Evolutionary conservation across 768 basidiomycete species (phyloP).

Genomic region (Strobilomyces confusus): DNA sequence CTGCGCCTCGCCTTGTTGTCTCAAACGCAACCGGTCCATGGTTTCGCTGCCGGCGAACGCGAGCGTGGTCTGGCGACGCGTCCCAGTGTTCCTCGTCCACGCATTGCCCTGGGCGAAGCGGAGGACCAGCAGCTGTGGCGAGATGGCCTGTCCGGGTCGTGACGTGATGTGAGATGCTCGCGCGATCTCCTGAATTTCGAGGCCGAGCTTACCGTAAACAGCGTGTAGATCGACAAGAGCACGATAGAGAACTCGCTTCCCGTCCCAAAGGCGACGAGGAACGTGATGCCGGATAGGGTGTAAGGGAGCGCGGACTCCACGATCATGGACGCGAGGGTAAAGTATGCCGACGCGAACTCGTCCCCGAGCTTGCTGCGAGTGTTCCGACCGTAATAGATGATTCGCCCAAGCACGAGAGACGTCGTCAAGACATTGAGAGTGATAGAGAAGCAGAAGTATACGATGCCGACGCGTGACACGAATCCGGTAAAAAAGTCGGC

Average conservation of each 20-base stretch:
- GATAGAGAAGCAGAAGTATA: not conserved
- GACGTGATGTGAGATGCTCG: not conserved
- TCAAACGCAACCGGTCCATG: not conserved
- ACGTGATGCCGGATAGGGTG: not conserved
- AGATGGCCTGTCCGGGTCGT: too few species aligned
- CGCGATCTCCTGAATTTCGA: not conserved
- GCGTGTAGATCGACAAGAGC: not conserved
- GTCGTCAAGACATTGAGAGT: not conserved
- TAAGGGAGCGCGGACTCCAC: not conserved
- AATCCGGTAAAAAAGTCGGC: not conserved
- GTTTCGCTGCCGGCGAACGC: not conserved
- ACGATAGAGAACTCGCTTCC: not conserved
- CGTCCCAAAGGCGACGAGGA: not conserved
- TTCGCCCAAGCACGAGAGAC: not conserved
- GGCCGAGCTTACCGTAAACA: not conserved
- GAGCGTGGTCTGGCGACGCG: not conserved
- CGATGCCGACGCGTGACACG: not conserved
- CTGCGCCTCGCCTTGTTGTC: not conserved
- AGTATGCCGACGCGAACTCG: not conserved
- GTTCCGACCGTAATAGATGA: not conserved
- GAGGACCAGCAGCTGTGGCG: too few species aligned
- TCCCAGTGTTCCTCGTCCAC: not conserved
- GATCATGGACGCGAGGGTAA: not conserved
- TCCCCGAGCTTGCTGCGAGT: not conserved
- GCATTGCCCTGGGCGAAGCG: too few species aligned